Evolutionary conservation across 768 basidiomycete species (phyloP), one percentile per base, ranked within the genome.

Genomic region (Porpolomopsis calyptriformis): DNA sequence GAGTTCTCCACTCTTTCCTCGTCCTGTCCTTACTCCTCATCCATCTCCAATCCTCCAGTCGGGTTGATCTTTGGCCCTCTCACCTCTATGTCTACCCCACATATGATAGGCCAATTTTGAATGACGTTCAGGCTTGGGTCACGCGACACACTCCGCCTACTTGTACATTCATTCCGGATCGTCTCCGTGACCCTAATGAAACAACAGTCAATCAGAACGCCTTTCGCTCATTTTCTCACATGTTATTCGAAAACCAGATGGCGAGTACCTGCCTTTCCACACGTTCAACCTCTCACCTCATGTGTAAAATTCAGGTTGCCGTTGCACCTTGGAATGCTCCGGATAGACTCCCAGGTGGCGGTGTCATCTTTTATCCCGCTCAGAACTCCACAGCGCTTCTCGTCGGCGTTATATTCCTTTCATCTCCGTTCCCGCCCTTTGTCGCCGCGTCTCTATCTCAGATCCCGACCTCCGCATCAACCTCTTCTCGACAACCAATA

Each of bases 131-230:
- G 31, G 63, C 65, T 5, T 80, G 77, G 76, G 65, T 77, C 40
- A 67, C 64, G 47, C 68, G 62, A 43, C 66, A 68, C 49, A 51
- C 62, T 37, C 69, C 73, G 25, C 69, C 76, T 18, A 62, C 77
- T 48, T 78, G 76, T 61, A 78, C 78, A 35, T 74, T 82, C 61
- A 73, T 82, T 69, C 73, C 80, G 14, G 74, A 79, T 55, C 71
- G 73, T 26, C 69, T 77, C 33, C 63, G 73, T 38, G 74, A 79
- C 50, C 58, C 70, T 24, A 66, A 69, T 36, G 57, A 58, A 39
- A 69, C 72, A 55, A 62, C 65, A 48, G 68, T 72, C 49, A 82
- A 82, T 55, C 64, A 72, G 53, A 60, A 68, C 37, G 66, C 62
- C 49, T 82, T 81, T 57, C 71, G 76, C 45, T 67, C 70, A 40